Base-by-base conservation (phyloP, 2,329 filamentous ascomycete species). In the Alternaria panax region DNA sequence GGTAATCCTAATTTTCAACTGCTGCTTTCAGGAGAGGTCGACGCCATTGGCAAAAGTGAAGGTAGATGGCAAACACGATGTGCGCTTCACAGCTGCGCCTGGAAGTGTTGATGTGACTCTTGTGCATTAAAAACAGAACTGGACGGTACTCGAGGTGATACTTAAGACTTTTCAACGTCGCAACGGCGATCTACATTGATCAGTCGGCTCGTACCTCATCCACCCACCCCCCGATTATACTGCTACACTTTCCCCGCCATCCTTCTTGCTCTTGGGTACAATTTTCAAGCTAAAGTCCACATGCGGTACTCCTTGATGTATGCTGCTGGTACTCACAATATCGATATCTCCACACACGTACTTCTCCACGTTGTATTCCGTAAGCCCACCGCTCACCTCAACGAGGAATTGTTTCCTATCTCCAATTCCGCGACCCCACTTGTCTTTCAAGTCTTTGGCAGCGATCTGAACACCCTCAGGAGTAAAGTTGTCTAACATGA, bases 211-310 rank as follows among this genome's bases (percentile, higher is more conserved):
- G 11, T 22, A 7, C 22, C 12, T 16, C 12, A 14, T 11, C 18
- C 3, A 25, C 24, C n/a, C 16, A 20, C 27, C 18, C 8, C 12
- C 45, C 34, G 9, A 30, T 27, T 45, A 66, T 30, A 64, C 52
- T 24, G 41, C 57, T 7, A 62, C 22, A 30, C 60, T 68, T 43
- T 69, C 63, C 22, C 66, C 56, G 4, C 64, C 60, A 36, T 61
- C 51, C 36, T 65, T 61, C 60, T 73, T 75, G 4, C 65, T 73
- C 66, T 81, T 83, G 0, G 82, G 82, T 38, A 84, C 78, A 53
- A 99, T 93, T 83, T 99, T 99, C 68, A 99, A 84, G 5, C 93
- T 97, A 77, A 97, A 98, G 78, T 99, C 95, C 45, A 99, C 88
- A 76, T 97, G 93, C 28, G 91, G 88, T 3, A 96, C 92, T 3